Conservation (phyloP, 257 asterid genomes). For the Nicotiana benthamiana region DNA sequence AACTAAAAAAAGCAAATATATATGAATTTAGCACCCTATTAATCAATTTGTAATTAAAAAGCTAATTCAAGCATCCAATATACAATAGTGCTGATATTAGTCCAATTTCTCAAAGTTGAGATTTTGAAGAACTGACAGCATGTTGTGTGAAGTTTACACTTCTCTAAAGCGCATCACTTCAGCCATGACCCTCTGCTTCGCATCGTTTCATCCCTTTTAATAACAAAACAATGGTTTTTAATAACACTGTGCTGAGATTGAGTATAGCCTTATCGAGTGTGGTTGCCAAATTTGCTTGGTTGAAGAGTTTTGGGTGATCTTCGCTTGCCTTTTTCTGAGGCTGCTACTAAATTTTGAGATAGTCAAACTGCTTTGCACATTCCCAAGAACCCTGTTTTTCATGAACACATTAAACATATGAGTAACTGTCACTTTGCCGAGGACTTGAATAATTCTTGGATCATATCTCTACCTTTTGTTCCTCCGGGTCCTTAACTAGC, state of each 20-base stretch:
- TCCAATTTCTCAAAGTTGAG: neutral
- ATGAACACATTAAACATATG: neutral
- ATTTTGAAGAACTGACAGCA: neutral
- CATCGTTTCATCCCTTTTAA: neutral
- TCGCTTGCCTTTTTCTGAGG: neutral
- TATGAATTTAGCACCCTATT: neutral
- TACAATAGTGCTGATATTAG: neutral
- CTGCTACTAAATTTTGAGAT: neutral
- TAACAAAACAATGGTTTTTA: too few relatives aligned
- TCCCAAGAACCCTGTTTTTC: neutral
- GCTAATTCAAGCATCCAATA: neutral
- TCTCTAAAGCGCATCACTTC: neutral
- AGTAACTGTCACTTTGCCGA: neutral
- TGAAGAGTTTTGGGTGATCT: neutral
- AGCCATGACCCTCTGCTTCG: neutral
- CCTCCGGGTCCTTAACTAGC: neutral
- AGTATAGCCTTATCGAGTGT: neutral
- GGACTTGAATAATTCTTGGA: neutral
- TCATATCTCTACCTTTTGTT: neutral
- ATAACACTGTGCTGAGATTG: neutral
- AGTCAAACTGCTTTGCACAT: neutral
- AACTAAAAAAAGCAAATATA: too few relatives aligned
- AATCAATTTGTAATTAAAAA: too few relatives aligned
- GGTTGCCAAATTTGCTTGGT: neutral
- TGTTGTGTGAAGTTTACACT: neutral